Evolutionary conservation across 1,139 yeast species (phyloP).

Genomic region (Magnusiomyces sp.): DNA sequence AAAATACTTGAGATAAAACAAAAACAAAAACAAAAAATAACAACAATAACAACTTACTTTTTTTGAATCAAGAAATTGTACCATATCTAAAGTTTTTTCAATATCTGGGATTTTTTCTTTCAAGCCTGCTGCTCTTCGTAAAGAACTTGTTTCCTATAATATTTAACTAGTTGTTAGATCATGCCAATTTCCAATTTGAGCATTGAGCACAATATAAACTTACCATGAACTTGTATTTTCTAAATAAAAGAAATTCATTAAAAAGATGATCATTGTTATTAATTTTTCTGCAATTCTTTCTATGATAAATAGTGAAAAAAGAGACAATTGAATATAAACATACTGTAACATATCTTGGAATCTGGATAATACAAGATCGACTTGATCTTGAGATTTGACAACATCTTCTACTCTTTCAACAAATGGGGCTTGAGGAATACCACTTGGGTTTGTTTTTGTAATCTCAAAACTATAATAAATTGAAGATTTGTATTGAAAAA

Average conservation of each 20-base stretch:
- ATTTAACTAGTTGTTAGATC: neutral
- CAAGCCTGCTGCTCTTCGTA: conserved; percentile 57
- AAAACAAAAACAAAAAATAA: neutral
- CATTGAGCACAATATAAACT: neutral
- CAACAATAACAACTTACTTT: conserved; percentile 23
- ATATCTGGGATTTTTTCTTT: conserved; percentile 82
- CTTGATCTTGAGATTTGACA: conserved; percentile 61
- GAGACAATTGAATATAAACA: neutral
- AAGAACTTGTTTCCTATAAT: conserved; percentile 48
- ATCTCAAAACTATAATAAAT: conserved; percentile 7
- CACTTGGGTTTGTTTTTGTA: conserved; percentile 60
- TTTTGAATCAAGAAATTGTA: conserved; percentile 47
- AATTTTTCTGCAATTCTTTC: neutral
- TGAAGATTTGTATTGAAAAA: neutral
- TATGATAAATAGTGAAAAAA: neutral
- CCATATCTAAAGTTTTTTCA: conserved; percentile 69
- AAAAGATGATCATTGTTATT: neutral
- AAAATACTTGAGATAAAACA: neutral
- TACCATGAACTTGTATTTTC: conserved; percentile 68
- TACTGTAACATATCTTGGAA: conserved; percentile 72
- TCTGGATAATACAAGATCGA: conserved; percentile 55
- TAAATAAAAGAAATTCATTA: conserved; percentile 7
- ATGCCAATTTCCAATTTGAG: neutral
- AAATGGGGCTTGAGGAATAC: conserved; percentile 95
- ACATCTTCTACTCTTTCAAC: conserved; percentile 75